Percentiles rank a stretch among this genome's conserved stretches.
phyloP scores from a whole-genome alignment of 2,329 filamentous ascomycete species.

The Magnaporthiopsis poae region DNA sequence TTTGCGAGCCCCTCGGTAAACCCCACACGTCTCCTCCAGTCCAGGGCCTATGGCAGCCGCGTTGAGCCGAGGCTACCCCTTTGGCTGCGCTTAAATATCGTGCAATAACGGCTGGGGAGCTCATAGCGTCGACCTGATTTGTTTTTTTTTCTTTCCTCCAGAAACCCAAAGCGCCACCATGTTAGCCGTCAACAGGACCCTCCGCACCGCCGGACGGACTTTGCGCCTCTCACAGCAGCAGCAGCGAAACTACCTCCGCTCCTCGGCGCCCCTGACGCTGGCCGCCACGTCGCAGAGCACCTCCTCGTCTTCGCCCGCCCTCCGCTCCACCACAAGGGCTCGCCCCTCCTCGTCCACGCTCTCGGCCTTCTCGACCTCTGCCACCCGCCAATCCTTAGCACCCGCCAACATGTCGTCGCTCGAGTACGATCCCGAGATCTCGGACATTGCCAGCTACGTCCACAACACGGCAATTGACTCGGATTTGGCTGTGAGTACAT shows the following conservation, averaged over 20 bases:
- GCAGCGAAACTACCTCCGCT: slow-evolving; percentile 2
- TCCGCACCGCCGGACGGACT: slow-evolving; percentile 7
- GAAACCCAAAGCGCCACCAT: slow-evolving; percentile 1
- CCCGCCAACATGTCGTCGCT: slow-evolving; percentile 38
- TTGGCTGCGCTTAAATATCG: background rate
- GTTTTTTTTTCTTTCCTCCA: background rate
- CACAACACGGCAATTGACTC: slow-evolving; percentile 86
- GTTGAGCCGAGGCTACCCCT: background rate
- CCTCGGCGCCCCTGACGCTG: slow-evolving; percentile 1
- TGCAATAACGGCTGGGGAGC: background rate
- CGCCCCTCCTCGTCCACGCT: background rate
- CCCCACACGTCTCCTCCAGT: background rate
- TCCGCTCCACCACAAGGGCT: background rate
- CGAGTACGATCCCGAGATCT: slow-evolving; percentile 83
- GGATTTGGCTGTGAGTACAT: slow-evolving; percentile 69
- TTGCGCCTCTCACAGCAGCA: slow-evolving; percentile 5
- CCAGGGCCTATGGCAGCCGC: background rate
- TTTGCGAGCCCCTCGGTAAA: background rate
- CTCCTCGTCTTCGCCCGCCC: slow-evolving; percentile 2
- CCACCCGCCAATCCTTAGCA: slow-evolving; percentile 24
- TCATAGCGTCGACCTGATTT: background rate
- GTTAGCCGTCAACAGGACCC: slow-evolving; percentile 6
- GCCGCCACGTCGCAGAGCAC: background rate
- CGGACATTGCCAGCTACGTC: slow-evolving; percentile 89
- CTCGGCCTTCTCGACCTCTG: slow-evolving; percentile 5